These are phyloP conservation scores for Metarhizium album DNA, from an alignment of 2,329 filamentous ascomycete species.

Conservation along the genomic window DNA sequence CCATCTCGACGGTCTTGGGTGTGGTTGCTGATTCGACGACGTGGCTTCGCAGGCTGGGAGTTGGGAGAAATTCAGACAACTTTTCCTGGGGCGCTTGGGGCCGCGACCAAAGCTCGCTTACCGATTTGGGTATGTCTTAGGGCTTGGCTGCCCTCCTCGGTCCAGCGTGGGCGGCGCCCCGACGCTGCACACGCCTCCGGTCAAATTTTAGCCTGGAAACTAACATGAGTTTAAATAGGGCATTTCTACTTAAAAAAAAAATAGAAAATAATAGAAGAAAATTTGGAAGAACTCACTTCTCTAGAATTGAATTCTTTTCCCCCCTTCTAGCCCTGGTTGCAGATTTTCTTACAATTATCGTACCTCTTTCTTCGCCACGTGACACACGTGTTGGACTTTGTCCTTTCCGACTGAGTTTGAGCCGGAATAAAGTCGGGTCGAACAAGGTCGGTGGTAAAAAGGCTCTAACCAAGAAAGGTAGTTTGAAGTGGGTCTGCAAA, in stretches of 20 bases:
- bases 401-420: neutral
- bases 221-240: too few species aligned
- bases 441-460: neutral
- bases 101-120: slow-evolving; percentile 34
- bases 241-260: too few species aligned
- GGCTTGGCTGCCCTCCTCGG: slow-evolving; percentile 28
- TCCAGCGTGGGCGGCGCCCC: neutral
- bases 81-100: slow-evolving; percentile 28
- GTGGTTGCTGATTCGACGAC: slow-evolving; percentile 44
- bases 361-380: too few species aligned
- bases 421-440: slow-evolving; percentile 11
- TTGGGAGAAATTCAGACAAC: slow-evolving; percentile 38
- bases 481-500: slow-evolving; percentile 6
- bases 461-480: slow-evolving; percentile 8
- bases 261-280: neutral
- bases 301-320: too few species aligned
- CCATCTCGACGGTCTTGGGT: slow-evolving; percentile 46
- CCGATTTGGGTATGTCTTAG: slow-evolving; percentile 27
- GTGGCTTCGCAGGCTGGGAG: slow-evolving; percentile 36
- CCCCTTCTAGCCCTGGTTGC: too few species aligned
- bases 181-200: neutral
- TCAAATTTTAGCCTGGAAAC: neutral
- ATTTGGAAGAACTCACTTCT: neutral
- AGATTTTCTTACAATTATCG: too few species aligned
- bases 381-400: neutral